These are phyloP conservation scores for Cladosporium halotolerans DNA, from an alignment of 2,329 filamentous ascomycete genomes.

Conservation along the genomic window DNA sequence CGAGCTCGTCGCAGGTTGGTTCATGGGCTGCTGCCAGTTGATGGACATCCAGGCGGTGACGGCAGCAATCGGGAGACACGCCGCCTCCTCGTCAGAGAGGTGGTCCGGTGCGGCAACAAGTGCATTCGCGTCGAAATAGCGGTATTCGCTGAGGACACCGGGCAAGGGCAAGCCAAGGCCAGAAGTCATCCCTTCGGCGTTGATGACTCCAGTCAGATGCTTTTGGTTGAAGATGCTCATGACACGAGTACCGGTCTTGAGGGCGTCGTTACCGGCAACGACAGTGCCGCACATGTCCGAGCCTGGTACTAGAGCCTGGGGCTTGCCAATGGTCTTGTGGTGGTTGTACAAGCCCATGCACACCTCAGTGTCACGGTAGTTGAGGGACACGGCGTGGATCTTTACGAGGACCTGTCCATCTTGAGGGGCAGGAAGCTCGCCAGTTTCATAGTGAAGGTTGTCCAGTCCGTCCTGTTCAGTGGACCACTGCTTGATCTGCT, in stretches of 20 bases:
- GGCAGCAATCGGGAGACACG: conserved; percentile 54
- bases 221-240: conserved; percentile 56
- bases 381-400: conserved; percentile 47
- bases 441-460: conserved; percentile 32
- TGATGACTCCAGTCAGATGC: conserved; percentile 55
- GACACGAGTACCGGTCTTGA: conserved; percentile 58
- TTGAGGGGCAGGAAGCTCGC: conserved; percentile 29
- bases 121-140: conserved; percentile 52
- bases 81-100: conserved; percentile 53
- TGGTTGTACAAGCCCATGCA: conserved; percentile 61
- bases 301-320: conserved; percentile 52
- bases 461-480: conserved; percentile 39
- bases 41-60: conserved; percentile 62
- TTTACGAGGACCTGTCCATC: conserved; percentile 46
- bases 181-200: conserved; percentile 47
- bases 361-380: conserved; percentile 53
- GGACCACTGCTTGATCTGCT: conserved; percentile 35
- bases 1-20: conserved; percentile 39
- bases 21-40: conserved; percentile 53
- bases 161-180: conserved; percentile 56
- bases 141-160: conserved; percentile 54
- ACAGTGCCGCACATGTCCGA: conserved; percentile 66
- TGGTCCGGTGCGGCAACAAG: conserved; percentile 53
- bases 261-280: conserved; percentile 43
- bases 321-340: conserved; percentile 48